Evolutionary conservation across 2,329 filamentous ascomycete species (phyloP), one percentile per base, ranked within the genome.

Genomic region (Fusarium solani-melongenae): DNA sequence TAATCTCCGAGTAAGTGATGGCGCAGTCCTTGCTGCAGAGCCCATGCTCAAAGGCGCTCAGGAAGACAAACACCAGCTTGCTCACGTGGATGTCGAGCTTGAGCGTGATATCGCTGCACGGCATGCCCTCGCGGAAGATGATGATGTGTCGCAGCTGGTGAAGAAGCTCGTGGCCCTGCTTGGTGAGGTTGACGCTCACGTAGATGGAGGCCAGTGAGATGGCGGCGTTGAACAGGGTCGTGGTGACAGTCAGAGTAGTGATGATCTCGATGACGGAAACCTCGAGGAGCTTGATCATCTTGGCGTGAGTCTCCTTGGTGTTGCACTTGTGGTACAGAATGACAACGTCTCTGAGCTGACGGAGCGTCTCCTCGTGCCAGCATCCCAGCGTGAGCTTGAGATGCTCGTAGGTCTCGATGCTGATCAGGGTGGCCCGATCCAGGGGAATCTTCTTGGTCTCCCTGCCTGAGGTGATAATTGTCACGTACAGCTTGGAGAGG

Each of bases 141-240:
- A 88, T 81, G 67, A 88, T 83, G 31, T 85, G 83, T 33, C 86
- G 86, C 20, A 89, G 76, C 69, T 89, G 86, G 6, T 85, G 82
- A 10, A 88, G 82, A 2, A 88, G 76, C 65, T 86, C 79, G 51
- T 82, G 75, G 39, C 84, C 83, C 64, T 84, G 76, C 63, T 82
- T 68, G 38, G 79, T 76, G 46, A 87, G 78, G 55, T 83, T 81
- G 34, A 82, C 83, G 20, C 79, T 79, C 46, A 84, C 80, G 75
- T 86, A 89, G 41, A 86, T 86, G 14, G 82, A 79, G 1, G 85
- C 84, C 56, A 88, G 80, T 1, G 82, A 84, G 12, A 82, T 80
- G 2, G 87, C 88, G 2, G 86, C 84, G 60, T 86, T 82, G 69
- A 87, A 86, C 17, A 89, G 81, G n/a, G 83, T 82, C 59, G 86